Conservation (phyloP, 306 rosid genomes). For the Acacia crassicarpa region DNA sequence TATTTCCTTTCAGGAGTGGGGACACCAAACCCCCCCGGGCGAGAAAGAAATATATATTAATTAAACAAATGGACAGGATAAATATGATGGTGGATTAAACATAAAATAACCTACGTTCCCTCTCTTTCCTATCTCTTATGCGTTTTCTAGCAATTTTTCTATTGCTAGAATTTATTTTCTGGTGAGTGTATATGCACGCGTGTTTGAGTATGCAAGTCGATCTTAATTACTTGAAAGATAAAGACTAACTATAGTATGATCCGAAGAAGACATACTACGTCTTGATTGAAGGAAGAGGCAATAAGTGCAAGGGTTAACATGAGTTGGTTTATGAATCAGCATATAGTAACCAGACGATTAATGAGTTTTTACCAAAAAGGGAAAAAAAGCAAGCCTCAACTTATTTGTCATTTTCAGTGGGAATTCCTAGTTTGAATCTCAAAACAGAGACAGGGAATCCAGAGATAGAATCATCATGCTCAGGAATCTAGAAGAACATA, state of each 20-base stretch:
- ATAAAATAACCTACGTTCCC: neutral
- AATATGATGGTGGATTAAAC: neutral
- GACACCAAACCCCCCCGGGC: constrained; percentile 13
- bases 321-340: neutral
- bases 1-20: constrained; percentile 9
- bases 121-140: neutral
- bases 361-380: neutral
- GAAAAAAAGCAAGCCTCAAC: neutral
- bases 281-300: neutral
- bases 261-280: neutral
- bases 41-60: neutral
- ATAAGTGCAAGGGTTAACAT: neutral
- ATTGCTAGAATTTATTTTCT: neutral
- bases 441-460: neutral
- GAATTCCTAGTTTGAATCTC: neutral
- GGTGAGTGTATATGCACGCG: neutral
- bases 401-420: neutral
- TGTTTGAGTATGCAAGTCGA: neutral
- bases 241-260: neutral
- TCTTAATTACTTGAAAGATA: neutral
- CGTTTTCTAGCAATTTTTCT: neutral
- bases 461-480: neutral
- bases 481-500: neutral
- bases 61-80: neutral
- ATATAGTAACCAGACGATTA: neutral